Conservation (phyloP, 2,329 filamentous ascomycete genomes). For the Ceratocystiopsis minuta region DNA sequence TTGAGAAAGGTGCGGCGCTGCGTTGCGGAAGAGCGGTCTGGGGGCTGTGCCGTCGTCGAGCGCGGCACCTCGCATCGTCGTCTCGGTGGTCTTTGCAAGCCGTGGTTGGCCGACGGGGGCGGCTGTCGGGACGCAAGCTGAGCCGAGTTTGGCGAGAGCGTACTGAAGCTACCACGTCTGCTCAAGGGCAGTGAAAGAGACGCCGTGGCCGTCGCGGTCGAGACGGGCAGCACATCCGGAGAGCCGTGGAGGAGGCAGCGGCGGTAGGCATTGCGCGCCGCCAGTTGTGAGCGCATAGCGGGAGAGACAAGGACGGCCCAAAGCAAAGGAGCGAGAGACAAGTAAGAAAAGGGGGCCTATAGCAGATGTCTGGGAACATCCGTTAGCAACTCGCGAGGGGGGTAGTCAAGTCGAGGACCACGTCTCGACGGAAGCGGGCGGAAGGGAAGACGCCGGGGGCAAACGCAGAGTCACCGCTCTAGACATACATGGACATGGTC, state of each 20-base stretch:
- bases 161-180: background rate
- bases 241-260: constrained; percentile 24
- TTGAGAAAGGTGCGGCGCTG: constrained; percentile 40
- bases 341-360: background rate
- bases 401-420: no score
- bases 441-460: no score
- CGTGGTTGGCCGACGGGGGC: no score
- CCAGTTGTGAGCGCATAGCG: constrained; percentile 41
- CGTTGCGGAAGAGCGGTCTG: background rate
- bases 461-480: no score
- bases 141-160: background rate
- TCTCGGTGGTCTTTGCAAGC: background rate
- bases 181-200: background rate
- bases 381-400: no score
- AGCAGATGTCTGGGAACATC: no score
- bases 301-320: background rate
- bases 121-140: no score
- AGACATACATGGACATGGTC: no score
- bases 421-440: no score
- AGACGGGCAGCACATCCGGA: background rate
- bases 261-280: constrained; percentile 36
- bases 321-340: background rate
- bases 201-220: background rate
- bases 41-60: background rate
- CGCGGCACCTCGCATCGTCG: background rate